These are phyloP conservation scores for Pisolithus albus DNA, from an alignment of 768 basidiomycete genomes.

Conservation along the genomic window DNA sequence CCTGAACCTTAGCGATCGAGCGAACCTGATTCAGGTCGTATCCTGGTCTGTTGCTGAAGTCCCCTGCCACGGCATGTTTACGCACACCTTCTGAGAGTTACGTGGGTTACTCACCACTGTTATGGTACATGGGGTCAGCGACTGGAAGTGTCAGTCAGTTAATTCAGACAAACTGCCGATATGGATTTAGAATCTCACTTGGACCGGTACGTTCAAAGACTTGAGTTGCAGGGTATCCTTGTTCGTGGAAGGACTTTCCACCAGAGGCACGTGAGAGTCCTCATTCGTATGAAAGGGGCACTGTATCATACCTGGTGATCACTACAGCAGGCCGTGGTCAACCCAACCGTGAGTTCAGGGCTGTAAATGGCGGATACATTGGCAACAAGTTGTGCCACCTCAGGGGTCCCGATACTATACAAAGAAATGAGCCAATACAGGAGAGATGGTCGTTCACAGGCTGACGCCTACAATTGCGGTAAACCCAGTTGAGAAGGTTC, in stretches of 20 bases:
- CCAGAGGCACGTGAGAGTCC: neutral
- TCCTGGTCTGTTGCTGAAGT: constrained; percentile 42
- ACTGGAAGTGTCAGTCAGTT: too few relatives aligned
- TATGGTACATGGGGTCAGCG: neutral
- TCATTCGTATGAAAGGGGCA: neutral
- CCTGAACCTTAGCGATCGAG: constrained; percentile 83
- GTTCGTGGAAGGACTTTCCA: too few relatives aligned
- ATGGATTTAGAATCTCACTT: constrained; percentile 33
- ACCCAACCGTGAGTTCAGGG: constrained; percentile 50
- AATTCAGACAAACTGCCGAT: too few relatives aligned
- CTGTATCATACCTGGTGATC: neutral
- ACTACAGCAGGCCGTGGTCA: too few relatives aligned
- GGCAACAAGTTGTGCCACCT: too few relatives aligned
- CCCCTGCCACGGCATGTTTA: constrained; percentile 37
- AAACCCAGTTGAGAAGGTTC: constrained; percentile 87
- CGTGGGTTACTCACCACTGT: too few relatives aligned
- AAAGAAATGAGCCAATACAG: too few relatives aligned
- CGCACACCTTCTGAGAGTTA: too few relatives aligned
- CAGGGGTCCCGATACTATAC: too few relatives aligned
- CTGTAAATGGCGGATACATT: constrained; percentile 39
- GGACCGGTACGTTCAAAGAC: constrained; percentile 35
- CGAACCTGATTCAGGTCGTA: constrained; percentile 56
- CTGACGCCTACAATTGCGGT: constrained; percentile 49
- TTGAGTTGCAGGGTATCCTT: constrained; percentile 16
- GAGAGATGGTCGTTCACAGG: too few relatives aligned